Evolutionary conservation across 495 filamentous ascomycete genomes (phyloP).

Genomic region (Penicillium bovifimosum): DNA sequence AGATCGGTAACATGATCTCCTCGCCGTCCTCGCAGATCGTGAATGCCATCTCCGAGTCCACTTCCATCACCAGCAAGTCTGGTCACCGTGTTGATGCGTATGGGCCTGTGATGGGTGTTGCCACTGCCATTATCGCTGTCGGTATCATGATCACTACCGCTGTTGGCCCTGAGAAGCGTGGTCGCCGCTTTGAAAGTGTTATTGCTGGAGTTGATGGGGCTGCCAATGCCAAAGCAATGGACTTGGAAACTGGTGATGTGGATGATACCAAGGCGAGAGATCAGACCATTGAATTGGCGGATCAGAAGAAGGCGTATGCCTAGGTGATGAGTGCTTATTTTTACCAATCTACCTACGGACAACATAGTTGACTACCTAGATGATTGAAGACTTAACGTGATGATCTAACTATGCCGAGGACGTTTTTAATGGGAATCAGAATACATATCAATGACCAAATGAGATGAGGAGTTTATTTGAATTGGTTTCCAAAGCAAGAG

Average conservation of each 20-base stretch:
- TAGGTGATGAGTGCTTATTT: not conserved
- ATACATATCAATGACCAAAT: not conserved
- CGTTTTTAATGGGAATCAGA: too few relatives aligned
- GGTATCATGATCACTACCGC: conserved; percentile 58
- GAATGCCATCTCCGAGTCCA: conserved; percentile 57
- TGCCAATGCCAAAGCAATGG: conserved; percentile 10
- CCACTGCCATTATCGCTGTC: conserved; percentile 61
- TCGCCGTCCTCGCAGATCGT: conserved; percentile 68
- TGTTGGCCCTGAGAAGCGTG: conserved; percentile 55
- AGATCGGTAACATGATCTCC: conserved; percentile 72
- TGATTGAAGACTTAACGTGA: too few relatives aligned
- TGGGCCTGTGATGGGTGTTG: conserved; percentile 62
- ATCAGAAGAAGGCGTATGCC: conserved; percentile 12
- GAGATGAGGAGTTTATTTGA: not conserved
- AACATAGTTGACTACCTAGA: too few relatives aligned
- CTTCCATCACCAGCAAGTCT: conserved; percentile 36
- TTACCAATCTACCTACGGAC: too few relatives aligned
- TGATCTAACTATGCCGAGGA: not conserved
- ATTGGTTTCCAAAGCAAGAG: too few relatives aligned
- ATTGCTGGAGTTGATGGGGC: conserved; percentile 50
- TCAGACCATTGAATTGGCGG: conserved; percentile 24
- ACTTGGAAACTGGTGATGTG: conserved; percentile 15
- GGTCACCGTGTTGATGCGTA: conserved; percentile 58
- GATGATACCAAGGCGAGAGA: conserved; percentile 8
- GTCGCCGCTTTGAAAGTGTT: conserved; percentile 58